phyloP scores from a whole-genome alignment of 805 yeast genomes.

The Ogataea methylovora region DNA sequence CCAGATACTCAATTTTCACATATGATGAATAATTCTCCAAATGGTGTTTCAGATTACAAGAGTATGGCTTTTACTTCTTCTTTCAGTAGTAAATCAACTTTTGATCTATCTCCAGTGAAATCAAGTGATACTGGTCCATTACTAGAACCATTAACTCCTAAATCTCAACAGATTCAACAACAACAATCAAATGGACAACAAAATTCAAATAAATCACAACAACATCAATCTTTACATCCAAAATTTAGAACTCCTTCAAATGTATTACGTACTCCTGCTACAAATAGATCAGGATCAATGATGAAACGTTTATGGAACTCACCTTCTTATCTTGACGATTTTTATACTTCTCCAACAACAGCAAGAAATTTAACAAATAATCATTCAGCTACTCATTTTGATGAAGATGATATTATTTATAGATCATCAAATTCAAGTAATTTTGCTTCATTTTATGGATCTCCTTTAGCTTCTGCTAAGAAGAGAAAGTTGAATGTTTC shows the following conservation, averaged over 20 bases:
- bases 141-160: conserved; percentile 59
- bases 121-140: conserved; percentile 57
- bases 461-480: conserved; percentile 23
- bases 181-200: background rate
- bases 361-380: conserved; percentile 5
- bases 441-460: conserved; percentile 19
- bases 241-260: conserved; percentile 18
- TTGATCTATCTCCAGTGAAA: conserved; percentile 55
- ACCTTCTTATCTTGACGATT: conserved; percentile 61
- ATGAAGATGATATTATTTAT: conserved; percentile 20
- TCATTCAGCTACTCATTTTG: background rate
- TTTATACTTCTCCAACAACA: conserved; percentile 45
- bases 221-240: conserved; percentile 3
- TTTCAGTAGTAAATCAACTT: conserved; percentile 57
- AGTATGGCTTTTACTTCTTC: conserved; percentile 52
- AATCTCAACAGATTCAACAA: background rate
- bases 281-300: conserved; percentile 21
- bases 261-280: conserved; percentile 12
- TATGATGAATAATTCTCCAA: conserved; percentile 14
- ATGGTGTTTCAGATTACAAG: conserved; percentile 25
- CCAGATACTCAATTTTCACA: conserved; percentile 20
- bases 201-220: conserved; percentile 5
- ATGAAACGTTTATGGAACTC: conserved; percentile 55
- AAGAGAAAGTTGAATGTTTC: conserved; percentile 9
- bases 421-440: conserved; percentile 5